Evolutionary conservation across 805 yeast species (phyloP).

Genomic region (Lipomyces yamadae): DNA sequence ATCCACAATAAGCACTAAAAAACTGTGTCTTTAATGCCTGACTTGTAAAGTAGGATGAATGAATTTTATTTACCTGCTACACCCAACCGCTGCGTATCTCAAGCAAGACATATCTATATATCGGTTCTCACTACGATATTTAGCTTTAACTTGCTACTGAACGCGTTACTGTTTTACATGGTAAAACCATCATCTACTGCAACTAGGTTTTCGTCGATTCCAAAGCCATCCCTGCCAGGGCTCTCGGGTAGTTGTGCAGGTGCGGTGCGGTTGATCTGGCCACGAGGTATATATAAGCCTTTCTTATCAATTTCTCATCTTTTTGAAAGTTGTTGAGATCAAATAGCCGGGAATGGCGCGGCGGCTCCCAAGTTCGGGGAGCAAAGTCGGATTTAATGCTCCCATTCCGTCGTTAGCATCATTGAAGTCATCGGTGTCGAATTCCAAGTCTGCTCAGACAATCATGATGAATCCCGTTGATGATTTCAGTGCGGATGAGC

Average conservation of each 20-base stretch:
- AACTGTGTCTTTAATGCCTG: background rate
- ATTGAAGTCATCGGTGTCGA: background rate
- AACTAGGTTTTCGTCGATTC: background rate
- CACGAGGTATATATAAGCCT: background rate
- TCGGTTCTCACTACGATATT: too few species aligned
- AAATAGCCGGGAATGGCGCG: background rate
- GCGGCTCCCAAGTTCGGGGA: background rate
- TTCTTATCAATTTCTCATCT: background rate
- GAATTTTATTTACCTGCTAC: background rate
- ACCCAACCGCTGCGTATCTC: too few species aligned
- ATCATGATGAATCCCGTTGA: background rate
- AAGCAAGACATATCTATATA: too few species aligned
- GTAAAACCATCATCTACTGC: background rate
- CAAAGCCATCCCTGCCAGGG: background rate
- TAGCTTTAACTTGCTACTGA: background rate
- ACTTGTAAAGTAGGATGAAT: background rate
- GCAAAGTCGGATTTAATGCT: background rate
- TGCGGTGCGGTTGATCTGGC: background rate
- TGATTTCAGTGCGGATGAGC: background rate
- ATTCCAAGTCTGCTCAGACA: background rate
- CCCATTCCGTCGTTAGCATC: background rate
- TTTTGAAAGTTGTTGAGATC: conserved; percentile 1
- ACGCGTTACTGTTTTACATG: background rate
- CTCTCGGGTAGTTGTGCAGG: background rate
- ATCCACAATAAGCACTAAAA: background rate